Base-by-base conservation (phyloP, 169 alveolate genomes). In the Babesia gibsoni region DNA sequence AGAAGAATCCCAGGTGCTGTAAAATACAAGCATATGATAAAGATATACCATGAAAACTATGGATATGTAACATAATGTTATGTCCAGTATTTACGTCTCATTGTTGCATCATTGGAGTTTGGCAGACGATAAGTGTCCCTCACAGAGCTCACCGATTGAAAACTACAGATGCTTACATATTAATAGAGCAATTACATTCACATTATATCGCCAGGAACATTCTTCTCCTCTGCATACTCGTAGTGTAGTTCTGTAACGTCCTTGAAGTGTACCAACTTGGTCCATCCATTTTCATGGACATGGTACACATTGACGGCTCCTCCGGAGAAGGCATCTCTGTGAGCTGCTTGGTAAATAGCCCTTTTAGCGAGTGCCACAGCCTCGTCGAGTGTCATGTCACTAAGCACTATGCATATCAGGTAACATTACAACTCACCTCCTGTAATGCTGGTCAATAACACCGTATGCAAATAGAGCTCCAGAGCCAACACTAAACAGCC, bases 401-500 rank as follows among this genome's bases (percentile, higher is more conserved):
- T 77, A 63, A 25, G 41, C 1, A 7, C 29, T 16, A 3, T 45
- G 78, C 20, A 27, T 12, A 42, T 66, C 9, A 16, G 10, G 25
- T 12, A 29, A 7, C 52, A 16, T 7, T 1, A 8, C 18, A 0
- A 56, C 73, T 20, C 25, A 77, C 86, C 81, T 93, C 70, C 93
- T 86, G 90, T 96, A 96, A 41, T 91, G 89, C 42, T 92, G 90
- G 79, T 97, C 99, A 25, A 97, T 89, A 39, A 98, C 98, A 65
- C 99, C 99, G 82, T 97, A 97, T 33, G 99, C 99, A 81, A 93
- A 97, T 20, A 98, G 92, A 67, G 98, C 93, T 20, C 99, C 99
- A 8, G 98, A 94, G 20, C 99, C 99, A 43, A 96, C 98, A 30
- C 98, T 92, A 81, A 95, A 96, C 50, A 89, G 84, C 61, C 79